Percentiles rank a stretch among this genome's conserved stretches.
phyloP scores from a whole-genome alignment of 805 yeast species.

The Kodamaea kakaduensis region DNA sequence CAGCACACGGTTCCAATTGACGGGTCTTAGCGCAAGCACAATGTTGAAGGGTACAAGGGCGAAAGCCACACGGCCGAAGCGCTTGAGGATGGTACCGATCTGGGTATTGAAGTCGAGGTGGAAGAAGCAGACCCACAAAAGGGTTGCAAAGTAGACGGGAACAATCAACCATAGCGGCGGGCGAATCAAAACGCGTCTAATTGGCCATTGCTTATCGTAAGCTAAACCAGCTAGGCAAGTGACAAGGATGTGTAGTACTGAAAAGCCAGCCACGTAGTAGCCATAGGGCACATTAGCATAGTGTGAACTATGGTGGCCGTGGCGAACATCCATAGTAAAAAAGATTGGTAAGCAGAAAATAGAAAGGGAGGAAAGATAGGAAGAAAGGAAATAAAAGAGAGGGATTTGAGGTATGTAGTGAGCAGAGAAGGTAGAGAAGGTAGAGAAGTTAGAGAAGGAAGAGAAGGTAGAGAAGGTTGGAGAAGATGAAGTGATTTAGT shows the following conservation, averaged over 20 bases:
- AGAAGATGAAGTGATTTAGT: too few species aligned
- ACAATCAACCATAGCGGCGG: slow-evolving; percentile 34
- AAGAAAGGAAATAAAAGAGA: not conserved
- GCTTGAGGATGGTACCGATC: slow-evolving; percentile 42
- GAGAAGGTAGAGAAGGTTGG: too few species aligned
- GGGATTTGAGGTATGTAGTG: too few species aligned
- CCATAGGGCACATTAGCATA: slow-evolving; percentile 60
- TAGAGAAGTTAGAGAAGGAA: too few species aligned
- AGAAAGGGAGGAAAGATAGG: too few species aligned
- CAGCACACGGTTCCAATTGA: slow-evolving; percentile 16
- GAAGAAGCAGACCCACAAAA: slow-evolving; percentile 28
- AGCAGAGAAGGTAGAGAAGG: too few species aligned
- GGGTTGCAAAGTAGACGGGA: slow-evolving; percentile 28
- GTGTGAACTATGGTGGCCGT: slow-evolving; percentile 27
- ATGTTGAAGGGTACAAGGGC: slow-evolving; percentile 56
- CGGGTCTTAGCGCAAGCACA: slow-evolving; percentile 53
- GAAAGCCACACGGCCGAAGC: slow-evolving; percentile 61
- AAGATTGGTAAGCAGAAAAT: not conserved
- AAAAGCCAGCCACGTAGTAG: slow-evolving; percentile 42
- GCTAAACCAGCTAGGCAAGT: slow-evolving; percentile 30
- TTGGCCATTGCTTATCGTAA: slow-evolving; percentile 34
- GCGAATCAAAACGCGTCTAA: slow-evolving; percentile 24
- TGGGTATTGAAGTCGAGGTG: slow-evolving; percentile 24
- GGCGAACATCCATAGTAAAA: not conserved
- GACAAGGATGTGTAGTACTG: slow-evolving; percentile 36